phyloP scores from a whole-genome alignment of 805 yeast species.

The Deakozyma indianensis region DNA sequence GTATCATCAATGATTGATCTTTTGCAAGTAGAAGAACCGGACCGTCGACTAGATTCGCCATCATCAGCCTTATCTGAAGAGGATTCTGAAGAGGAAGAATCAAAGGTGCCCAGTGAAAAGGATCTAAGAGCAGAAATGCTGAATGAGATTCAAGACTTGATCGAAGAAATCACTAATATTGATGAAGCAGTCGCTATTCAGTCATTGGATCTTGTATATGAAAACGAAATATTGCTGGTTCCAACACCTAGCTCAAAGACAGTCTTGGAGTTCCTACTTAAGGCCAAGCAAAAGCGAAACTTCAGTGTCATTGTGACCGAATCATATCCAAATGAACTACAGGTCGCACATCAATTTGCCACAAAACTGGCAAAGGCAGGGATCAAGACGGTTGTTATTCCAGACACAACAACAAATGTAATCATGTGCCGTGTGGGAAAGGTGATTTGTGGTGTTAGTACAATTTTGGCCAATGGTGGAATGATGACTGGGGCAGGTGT shows the following conservation, averaged over 20 bases:
- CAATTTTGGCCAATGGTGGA: slow-evolving; percentile 95
- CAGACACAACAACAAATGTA: slow-evolving; percentile 86
- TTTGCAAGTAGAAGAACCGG: slow-evolving; percentile 4
- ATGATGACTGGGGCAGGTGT: slow-evolving; percentile 83
- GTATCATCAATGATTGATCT: neutral
- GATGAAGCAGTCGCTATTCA: slow-evolving; percentile 74
- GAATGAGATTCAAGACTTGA: slow-evolving; percentile 2
- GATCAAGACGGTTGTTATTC: slow-evolving; percentile 79
- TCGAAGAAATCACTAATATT: slow-evolving; percentile 3
- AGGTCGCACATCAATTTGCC: slow-evolving; percentile 65
- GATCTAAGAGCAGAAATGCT: slow-evolving; percentile 6
- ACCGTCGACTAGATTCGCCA: neutral
- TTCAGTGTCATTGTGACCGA: slow-evolving; percentile 85
- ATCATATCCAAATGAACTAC: slow-evolving; percentile 78
- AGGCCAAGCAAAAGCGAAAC: slow-evolving; percentile 78
- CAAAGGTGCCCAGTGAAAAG: neutral
- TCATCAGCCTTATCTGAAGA: too few relatives aligned
- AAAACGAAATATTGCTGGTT: slow-evolving; percentile 52
- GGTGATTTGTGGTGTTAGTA: slow-evolving; percentile 81
- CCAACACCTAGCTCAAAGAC: slow-evolving; percentile 94
- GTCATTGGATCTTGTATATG: slow-evolving; percentile 89
- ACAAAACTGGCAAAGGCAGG: slow-evolving; percentile 67
- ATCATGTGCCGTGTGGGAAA: slow-evolving; percentile 96
- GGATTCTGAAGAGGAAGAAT: neutral
- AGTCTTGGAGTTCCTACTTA: slow-evolving; percentile 69